A percentile compares a stretch with the other conserved stretches of the same genome.
Evolutionary conservation across 306 rosid species (phyloP).

Genomic region (Fagus crenata): DNA sequence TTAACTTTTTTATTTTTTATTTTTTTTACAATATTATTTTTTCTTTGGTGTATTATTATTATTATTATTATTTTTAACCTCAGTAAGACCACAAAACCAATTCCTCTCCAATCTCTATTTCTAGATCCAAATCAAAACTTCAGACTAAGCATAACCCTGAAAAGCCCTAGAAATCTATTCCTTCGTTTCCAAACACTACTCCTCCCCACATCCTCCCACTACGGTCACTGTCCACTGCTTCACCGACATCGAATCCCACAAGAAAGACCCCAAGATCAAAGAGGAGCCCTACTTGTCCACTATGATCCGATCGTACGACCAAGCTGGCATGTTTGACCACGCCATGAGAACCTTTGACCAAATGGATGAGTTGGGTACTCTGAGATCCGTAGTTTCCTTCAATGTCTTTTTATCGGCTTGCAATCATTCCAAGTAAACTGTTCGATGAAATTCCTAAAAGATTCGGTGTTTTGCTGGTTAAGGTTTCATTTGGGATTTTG

Average conservation of each 20-base stretch:
- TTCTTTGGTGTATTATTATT: too few relatives aligned
- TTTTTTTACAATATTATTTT: too few relatives aligned
- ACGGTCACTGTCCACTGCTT: slow-evolving; percentile 50
- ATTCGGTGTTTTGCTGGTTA: slow-evolving; percentile 44
- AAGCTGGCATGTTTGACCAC: slow-evolving; percentile 57
- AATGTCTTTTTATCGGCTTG: slow-evolving; percentile 56
- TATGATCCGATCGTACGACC: slow-evolving; percentile 68
- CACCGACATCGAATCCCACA: slow-evolving; percentile 62
- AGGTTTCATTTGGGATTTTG: slow-evolving; percentile 57
- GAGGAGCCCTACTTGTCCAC: slow-evolving; percentile 57
- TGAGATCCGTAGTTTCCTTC: slow-evolving; percentile 56
- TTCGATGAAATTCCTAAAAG: slow-evolving; percentile 56
- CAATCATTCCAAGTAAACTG: slow-evolving; percentile 36
- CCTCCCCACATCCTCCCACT: slow-evolving; percentile 53
- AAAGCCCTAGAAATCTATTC: slow-evolving; percentile 60
- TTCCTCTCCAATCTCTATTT: slow-evolving; percentile 44
- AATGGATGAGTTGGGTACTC: slow-evolving; percentile 61
- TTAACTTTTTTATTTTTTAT: too few relatives aligned
- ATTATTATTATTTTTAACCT: not conserved
- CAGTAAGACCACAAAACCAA: slow-evolving; percentile 33
- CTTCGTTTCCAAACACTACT: slow-evolving; percentile 43
- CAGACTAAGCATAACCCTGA: slow-evolving; percentile 57
- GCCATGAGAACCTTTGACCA: slow-evolving; percentile 52
- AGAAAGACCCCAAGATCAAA: slow-evolving; percentile 50
- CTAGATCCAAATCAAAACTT: slow-evolving; percentile 52